phyloP scores from a whole-genome alignment of 352 stramenopile genomes.

The Globisporangium yorkense region DNA sequence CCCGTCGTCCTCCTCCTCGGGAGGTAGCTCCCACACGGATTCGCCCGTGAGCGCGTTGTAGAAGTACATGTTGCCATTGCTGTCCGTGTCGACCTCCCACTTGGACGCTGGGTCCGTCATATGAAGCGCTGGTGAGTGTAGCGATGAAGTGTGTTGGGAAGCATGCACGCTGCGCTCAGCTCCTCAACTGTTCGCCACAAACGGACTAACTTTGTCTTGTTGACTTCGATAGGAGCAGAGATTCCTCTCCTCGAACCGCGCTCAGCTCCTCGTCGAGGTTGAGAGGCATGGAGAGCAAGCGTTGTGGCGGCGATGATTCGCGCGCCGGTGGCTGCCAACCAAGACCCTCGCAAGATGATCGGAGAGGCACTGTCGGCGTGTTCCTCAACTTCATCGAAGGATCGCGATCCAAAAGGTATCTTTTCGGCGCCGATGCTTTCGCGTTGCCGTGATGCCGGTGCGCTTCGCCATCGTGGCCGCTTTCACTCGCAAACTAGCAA shows the following conservation, averaged over 20 bases:
- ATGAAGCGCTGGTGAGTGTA: too few species aligned
- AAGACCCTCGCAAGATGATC: too few species aligned
- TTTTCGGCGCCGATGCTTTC: neutral
- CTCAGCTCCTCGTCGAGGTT: neutral
- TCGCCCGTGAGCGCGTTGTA: slow-evolving; percentile 62
- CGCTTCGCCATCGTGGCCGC: neutral
- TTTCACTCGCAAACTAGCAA: neutral
- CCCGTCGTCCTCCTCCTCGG: slow-evolving; percentile 22
- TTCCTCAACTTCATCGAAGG: neutral
- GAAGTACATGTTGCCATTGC: slow-evolving; percentile 73
- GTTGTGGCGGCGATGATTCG: too few species aligned
- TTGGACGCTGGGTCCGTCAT: slow-evolving; percentile 2
- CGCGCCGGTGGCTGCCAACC: too few species aligned
- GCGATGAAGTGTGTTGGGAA: too few species aligned
- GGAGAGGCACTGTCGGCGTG: too few species aligned
- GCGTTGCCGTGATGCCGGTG: neutral
- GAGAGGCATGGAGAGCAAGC: too few species aligned
- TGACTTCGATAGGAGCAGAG: too few species aligned
- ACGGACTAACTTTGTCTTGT: too few species aligned
- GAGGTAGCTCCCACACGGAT: slow-evolving; percentile 62
- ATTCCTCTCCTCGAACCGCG: neutral
- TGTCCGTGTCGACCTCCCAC: slow-evolving; percentile 62
- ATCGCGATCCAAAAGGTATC: neutral
- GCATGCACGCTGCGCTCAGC: too few species aligned
- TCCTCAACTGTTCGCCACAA: too few species aligned